These are phyloP conservation scores for Sodiomyces alkalinus DNA, from an alignment of 2,329 filamentous ascomycete species.

Conservation along the genomic window DNA sequence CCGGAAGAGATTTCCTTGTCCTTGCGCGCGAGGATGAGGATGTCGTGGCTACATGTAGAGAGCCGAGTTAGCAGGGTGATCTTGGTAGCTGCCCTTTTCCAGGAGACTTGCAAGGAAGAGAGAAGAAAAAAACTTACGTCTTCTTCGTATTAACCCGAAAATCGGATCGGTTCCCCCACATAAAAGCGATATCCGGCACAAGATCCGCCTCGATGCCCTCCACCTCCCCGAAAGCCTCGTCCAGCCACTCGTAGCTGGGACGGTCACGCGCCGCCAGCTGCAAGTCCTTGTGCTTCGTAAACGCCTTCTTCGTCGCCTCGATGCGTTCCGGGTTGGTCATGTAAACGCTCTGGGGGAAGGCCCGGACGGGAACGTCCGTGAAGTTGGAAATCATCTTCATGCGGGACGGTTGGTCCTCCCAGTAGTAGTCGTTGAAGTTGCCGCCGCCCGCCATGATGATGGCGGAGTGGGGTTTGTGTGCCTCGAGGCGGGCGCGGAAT, in stretches of 20 bases:
- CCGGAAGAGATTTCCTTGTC: conserved; percentile 11
- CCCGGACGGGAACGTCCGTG: conserved; percentile 10
- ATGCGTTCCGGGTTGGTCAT: conserved; percentile 11
- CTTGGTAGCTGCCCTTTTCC: too few species aligned
- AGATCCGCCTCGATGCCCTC: conserved; percentile 11
- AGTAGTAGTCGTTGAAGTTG: conserved; percentile 15
- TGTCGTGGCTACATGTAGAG: conserved; percentile 10
- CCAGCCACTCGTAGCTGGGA: conserved; percentile 13
- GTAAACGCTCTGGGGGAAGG: conserved; percentile 12
- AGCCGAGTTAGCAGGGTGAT: too few species aligned
- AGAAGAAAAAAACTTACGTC: conserved; percentile 9
- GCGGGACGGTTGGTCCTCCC: conserved; percentile 14
- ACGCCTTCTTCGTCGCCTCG: conserved; percentile 8
- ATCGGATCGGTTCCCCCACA: conserved; percentile 14
- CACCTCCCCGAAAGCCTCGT: conserved; percentile 8
- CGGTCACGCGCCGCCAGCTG: conserved; percentile 12
- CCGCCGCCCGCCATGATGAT: conserved; percentile 14
- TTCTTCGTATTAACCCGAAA: conserved; percentile 12
- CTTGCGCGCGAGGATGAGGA: conserved; percentile 13
- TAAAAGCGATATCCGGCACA: conserved; percentile 13
- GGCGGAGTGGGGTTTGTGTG: conserved; percentile 12
- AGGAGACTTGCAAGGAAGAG: not conserved
- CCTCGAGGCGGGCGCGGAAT: conserved; percentile 10
- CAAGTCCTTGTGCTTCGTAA: conserved; percentile 11
- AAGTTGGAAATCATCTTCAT: conserved; percentile 14